Evolutionary conservation across 345 rosid species (phyloP).

Genomic region (Lenwebbia sp.): DNA sequence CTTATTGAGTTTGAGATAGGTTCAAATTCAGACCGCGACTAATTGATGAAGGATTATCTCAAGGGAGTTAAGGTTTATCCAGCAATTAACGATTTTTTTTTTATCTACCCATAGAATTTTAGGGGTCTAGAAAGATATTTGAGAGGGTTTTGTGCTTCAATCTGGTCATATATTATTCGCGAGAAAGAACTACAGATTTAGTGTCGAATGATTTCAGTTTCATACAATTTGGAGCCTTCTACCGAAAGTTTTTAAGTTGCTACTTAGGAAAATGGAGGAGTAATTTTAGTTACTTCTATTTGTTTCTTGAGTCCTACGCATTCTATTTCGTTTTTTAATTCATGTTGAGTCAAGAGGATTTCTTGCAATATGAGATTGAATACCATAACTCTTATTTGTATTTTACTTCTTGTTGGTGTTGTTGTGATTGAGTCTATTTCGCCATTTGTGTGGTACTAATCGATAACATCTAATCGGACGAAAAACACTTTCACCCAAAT

Average conservation of each 20-base stretch:
- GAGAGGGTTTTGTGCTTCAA: neutral
- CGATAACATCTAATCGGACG: too few relatives aligned
- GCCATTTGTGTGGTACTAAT: too few relatives aligned
- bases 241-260: too few relatives aligned
- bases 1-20: neutral
- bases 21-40: neutral
- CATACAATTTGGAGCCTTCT: too few relatives aligned
- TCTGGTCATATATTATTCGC: neutral
- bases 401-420: too few relatives aligned
- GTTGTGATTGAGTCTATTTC: too few relatives aligned
- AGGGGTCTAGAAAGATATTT: neutral
- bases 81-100: neutral
- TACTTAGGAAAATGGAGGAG: neutral
- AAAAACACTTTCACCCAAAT: too few relatives aligned
- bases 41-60: neutral
- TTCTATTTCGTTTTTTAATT: neutral
- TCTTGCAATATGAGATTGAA: too few relatives aligned
- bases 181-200: neutral
- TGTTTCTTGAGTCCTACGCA: neutral
- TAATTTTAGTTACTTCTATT: neutral
- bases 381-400: too few relatives aligned
- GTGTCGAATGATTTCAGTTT: too few relatives aligned
- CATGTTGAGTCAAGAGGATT: neutral
- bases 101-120: neutral
- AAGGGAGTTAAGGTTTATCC: neutral